Percentiles rank a stretch among this genome's conserved stretches.
Conservation (phyloP, 805 yeast species). For the Groenewaldozyma tartarivorans region DNA sequence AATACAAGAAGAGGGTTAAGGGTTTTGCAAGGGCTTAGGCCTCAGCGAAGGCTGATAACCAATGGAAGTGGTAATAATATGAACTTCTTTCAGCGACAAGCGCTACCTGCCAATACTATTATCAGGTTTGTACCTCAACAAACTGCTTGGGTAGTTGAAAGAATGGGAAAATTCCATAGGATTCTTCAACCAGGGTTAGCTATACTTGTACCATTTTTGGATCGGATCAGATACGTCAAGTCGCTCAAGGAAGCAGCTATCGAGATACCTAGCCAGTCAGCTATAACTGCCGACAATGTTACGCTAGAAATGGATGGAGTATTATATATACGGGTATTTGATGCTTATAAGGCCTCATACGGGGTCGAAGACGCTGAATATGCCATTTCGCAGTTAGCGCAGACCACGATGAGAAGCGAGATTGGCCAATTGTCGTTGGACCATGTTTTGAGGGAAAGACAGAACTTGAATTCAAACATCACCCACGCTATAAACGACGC, state of each 20-base stretch:
- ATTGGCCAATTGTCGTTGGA: slow-evolving; percentile 77
- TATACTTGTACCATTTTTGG: slow-evolving; percentile 60
- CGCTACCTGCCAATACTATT: slow-evolving; percentile 66
- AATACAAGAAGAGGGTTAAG: too few relatives aligned
- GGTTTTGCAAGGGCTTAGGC: too few relatives aligned
- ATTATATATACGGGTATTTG: slow-evolving; percentile 64
- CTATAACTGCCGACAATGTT: slow-evolving; percentile 80
- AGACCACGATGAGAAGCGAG: slow-evolving; percentile 84
- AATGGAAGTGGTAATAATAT: slow-evolving; percentile 17
- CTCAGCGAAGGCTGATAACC: neutral
- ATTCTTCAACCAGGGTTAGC: slow-evolving; percentile 72
- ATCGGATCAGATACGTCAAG: slow-evolving; percentile 72
- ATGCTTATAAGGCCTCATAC: slow-evolving; percentile 77
- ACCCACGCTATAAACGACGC: slow-evolving; percentile 78
- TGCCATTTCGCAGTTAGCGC: slow-evolving; percentile 78
- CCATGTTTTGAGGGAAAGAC: slow-evolving; percentile 69
- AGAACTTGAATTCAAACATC: slow-evolving; percentile 59
- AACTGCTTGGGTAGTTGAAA: slow-evolving; percentile 82
- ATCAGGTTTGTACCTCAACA: slow-evolving; percentile 81
- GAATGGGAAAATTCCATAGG: slow-evolving; percentile 77
- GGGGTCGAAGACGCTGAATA: slow-evolving; percentile 85
- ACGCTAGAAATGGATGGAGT: slow-evolving; percentile 80
- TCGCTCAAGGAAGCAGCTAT: slow-evolving; percentile 76
- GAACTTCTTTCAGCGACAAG: slow-evolving; percentile 51
- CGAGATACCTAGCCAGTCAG: slow-evolving; percentile 75